phyloP scores from a whole-genome alignment of 306 rosid genomes.

The Elaeagnus macrophylla region DNA sequence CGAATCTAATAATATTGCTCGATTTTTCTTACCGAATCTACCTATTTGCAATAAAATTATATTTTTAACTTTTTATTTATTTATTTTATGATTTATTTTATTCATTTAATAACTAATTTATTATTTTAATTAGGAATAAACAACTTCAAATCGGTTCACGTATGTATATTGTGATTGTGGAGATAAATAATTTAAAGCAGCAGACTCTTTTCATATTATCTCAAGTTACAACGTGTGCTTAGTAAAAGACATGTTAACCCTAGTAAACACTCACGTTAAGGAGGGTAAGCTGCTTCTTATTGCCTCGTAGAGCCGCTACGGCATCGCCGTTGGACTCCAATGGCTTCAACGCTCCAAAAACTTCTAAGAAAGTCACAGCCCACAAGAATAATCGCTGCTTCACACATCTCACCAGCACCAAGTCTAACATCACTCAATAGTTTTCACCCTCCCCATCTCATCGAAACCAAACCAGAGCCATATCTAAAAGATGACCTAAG shows the following conservation, averaged over 20 bases:
- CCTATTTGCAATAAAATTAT: too few relatives aligned
- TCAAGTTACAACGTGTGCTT: not conserved
- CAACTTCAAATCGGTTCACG: too few relatives aligned
- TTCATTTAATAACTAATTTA: too few relatives aligned
- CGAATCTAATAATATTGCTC: too few relatives aligned
- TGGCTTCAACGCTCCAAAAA: constrained; percentile 59
- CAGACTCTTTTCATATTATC: too few relatives aligned
- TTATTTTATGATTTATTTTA: too few relatives aligned
- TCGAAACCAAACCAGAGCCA: constrained; percentile 9
- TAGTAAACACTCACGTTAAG: not conserved
- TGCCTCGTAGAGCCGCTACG: not conserved
- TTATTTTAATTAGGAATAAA: too few relatives aligned
- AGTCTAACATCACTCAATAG: constrained; percentile 15
- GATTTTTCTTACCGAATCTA: too few relatives aligned
- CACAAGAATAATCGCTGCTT: constrained; percentile 24
- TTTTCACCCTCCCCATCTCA: constrained; percentile 11
- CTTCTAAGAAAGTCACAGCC: constrained; percentile 35
- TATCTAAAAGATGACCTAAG: constrained; percentile 5
- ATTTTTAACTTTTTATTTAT: too few relatives aligned
- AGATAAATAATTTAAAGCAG: too few relatives aligned
- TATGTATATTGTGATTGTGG: too few relatives aligned
- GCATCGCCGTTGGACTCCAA: constrained; percentile 12
- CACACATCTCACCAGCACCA: constrained; percentile 11
- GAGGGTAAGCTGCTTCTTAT: too few relatives aligned
- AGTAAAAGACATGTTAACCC: not conserved